Percentiles rank a stretch among this genome's conserved stretches.
Evolutionary conservation across 805 yeast genomes (phyloP).

Genomic region (Candida vaughaniae): DNA sequence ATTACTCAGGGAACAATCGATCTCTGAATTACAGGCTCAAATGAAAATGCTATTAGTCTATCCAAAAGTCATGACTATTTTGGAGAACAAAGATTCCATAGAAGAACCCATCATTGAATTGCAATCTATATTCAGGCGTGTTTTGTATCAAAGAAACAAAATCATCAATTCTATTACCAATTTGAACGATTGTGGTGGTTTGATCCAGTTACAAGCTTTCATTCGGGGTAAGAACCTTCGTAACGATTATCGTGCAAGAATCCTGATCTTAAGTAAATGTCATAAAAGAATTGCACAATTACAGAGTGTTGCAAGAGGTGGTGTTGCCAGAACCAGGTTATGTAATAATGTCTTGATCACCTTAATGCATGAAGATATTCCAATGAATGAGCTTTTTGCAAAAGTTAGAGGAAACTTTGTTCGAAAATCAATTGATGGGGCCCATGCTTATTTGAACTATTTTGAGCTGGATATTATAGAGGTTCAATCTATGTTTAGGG

Average conservation of each 20-base stretch:
- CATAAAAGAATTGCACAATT: slow-evolving; percentile 24
- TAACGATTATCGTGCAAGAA: slow-evolving; percentile 16
- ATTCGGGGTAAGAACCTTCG: slow-evolving; percentile 38
- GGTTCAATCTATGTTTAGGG: slow-evolving; percentile 63
- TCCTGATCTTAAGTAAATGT: slow-evolving; percentile 7
- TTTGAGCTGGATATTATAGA: slow-evolving; percentile 29
- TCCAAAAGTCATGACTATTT: slow-evolving; percentile 19
- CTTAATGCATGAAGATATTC: slow-evolving; percentile 37
- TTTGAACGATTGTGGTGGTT: slow-evolving; percentile 16
- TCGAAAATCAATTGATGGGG: slow-evolving; percentile 25
- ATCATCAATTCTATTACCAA: slow-evolving; percentile 17
- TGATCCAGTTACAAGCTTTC: slow-evolving; percentile 37
- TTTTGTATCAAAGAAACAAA: slow-evolving; percentile 18
- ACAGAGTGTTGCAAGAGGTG: slow-evolving; percentile 48
- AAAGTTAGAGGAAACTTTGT: slow-evolving; percentile 42
- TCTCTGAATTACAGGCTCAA: slow-evolving; percentile 41
- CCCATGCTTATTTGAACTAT: slow-evolving; percentile 16
- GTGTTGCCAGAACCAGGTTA: slow-evolving; percentile 39
- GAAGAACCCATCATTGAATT: slow-evolving; percentile 23
- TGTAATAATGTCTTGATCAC: slow-evolving; percentile 44
- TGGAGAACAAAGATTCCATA: slow-evolving; percentile 21
- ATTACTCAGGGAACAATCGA: slow-evolving; percentile 11
- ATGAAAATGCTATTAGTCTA: slow-evolving; percentile 21
- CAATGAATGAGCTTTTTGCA: slow-evolving; percentile 40
- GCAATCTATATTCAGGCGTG: slow-evolving; percentile 31